Conservation (phyloP, 176 grass and related monocot species). For the Chrysopogon serrulatus region DNA sequence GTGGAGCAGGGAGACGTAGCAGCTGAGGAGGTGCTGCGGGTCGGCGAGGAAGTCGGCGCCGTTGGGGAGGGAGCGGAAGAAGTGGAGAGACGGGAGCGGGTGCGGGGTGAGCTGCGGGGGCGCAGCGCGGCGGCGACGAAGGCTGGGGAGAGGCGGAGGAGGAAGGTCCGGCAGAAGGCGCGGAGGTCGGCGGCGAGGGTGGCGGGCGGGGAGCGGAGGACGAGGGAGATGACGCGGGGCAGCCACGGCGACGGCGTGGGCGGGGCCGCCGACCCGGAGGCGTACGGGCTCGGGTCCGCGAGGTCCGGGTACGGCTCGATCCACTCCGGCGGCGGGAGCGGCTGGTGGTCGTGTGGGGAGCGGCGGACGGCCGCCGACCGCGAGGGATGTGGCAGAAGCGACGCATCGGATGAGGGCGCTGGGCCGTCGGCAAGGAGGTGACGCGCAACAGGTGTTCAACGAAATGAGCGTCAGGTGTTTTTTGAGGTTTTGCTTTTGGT, state of each 20-base stretch:
- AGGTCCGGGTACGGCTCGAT: slow-evolving; percentile 60
- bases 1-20: slow-evolving; percentile 62
- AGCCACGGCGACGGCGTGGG: slow-evolving; percentile 61
- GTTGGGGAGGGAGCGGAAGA: slow-evolving; percentile 56
- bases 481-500: neutral
- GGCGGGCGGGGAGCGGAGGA: slow-evolving; percentile 45
- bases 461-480: neutral
- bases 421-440: neutral
- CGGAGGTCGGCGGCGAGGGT: slow-evolving; percentile 54
- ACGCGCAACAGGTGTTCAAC: slow-evolving; percentile 17
- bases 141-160: slow-evolving; percentile 65
- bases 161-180: slow-evolving; percentile 65
- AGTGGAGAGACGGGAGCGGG: slow-evolving; percentile 50
- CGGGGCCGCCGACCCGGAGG: neutral
- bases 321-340: slow-evolving; percentile 48
- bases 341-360: neutral
- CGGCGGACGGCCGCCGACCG: neutral
- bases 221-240: slow-evolving; percentile 50
- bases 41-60: slow-evolving; percentile 39
- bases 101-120: slow-evolving; percentile 35
- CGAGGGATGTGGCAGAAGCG: slow-evolving; percentile 18
- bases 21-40: slow-evolving; percentile 42
- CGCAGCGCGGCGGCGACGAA: slow-evolving; percentile 59
- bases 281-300: slow-evolving; percentile 41
- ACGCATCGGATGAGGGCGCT: slow-evolving; percentile 13